Conservation (phyloP, 2,329 filamentous ascomycete species). For the Alternaria arbusti region DNA sequence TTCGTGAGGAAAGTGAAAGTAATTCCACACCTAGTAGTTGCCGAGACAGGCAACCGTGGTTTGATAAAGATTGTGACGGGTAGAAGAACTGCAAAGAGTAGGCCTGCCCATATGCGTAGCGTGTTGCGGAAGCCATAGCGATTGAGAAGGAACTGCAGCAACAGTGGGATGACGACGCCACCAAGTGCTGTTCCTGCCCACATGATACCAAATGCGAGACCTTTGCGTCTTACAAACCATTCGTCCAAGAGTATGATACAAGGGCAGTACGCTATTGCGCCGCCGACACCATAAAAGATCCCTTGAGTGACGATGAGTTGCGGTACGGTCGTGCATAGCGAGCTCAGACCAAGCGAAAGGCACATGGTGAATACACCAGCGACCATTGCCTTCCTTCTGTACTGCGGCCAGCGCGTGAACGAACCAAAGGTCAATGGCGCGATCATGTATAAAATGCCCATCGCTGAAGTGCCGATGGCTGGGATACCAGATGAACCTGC, state of each 20-base stretch:
- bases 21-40: slow-evolving; percentile 21
- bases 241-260: slow-evolving; percentile 66
- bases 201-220: slow-evolving; percentile 69
- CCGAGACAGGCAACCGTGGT: slow-evolving; percentile 37
- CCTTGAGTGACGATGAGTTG: slow-evolving; percentile 68
- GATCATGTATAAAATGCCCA: slow-evolving; percentile 58
- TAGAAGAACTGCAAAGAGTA: slow-evolving; percentile 36
- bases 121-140: slow-evolving; percentile 52
- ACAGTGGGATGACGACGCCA: slow-evolving; percentile 53
- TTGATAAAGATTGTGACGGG: slow-evolving; percentile 45
- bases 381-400: slow-evolving; percentile 36
- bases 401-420: slow-evolving; percentile 42
- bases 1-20: slow-evolving; percentile 39
- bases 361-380: slow-evolving; percentile 48
- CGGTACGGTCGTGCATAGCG: slow-evolving; percentile 59
- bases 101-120: slow-evolving; percentile 48
- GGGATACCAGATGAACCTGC: slow-evolving; percentile 60
- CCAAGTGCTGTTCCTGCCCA: slow-evolving; percentile 56
- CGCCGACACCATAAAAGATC: slow-evolving; percentile 65
- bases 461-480: slow-evolving; percentile 69
- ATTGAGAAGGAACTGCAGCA: slow-evolving; percentile 49
- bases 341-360: slow-evolving; percentile 48
- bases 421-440: slow-evolving; percentile 50
- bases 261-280: slow-evolving; percentile 62
- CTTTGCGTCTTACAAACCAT: slow-evolving; percentile 66